Base-by-base conservation (phyloP, 2,329 filamentous ascomycete species). In the Orbilia ellipsospora region DNA sequence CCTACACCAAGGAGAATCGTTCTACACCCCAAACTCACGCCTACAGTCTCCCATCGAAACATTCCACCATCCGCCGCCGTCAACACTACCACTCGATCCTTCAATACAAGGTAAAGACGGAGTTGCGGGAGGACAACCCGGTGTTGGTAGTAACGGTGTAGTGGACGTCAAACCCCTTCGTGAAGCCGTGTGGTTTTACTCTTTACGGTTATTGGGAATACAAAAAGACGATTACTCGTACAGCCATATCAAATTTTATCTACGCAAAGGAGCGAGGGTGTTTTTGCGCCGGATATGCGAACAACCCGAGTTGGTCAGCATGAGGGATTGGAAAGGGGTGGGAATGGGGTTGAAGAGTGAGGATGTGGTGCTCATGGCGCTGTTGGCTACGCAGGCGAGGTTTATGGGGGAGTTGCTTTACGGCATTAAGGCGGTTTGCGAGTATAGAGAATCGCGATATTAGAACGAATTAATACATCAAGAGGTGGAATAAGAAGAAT, bases 381-480 rank as follows among this genome's bases (percentile, higher is more conserved):
- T 79, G 55, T 64, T 79, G 54, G 78, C 78, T 16, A 78, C 77
- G 23, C 78, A 79, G 69, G 78, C 78, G n/a, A 73, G 78, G 54
- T 79, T 79, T 66, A 78, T 79, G 78, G 78, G 78, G 40, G 78
- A 79, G 52, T 65, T 79, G 26, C 62, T 79, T 45, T 79, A 78
- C 59, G 78, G 78, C 18, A 75, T 79, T 44, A 78, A 78, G 55
- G 78, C 78, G 42, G 78, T 79, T 28, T 78, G 78, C 72, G 78
- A 79, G 63, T 79, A 78, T 26, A 56, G 73, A 26, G 73, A 77
- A 40, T 75, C 72, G 6, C 59, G 64, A 28, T 75, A 64, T 40
- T 75, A 64, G 36, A 31, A 2, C n/a, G n/a, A 23, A 23, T 4
- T 16, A 20, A 54, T 52, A 45, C 23, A 23, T 23, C 23, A 18